These are phyloP conservation scores for Alectoria sarmentosa DNA, from an alignment of 495 filamentous ascomycete species.

Conservation along the genomic window DNA sequence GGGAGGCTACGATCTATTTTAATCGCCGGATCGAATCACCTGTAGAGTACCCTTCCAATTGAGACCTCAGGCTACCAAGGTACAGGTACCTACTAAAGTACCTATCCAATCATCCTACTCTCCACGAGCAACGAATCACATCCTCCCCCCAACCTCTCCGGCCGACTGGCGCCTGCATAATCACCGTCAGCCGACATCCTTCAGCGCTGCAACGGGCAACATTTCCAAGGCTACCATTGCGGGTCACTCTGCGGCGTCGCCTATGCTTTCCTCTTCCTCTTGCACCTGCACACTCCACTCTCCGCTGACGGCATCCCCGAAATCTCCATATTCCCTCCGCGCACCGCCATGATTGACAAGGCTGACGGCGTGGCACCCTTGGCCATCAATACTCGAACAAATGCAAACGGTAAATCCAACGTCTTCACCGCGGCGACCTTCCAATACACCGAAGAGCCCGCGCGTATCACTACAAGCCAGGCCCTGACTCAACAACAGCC, in stretches of 20 bases:
- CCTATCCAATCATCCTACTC: not conserved
- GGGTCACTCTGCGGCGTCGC: constrained; percentile 9
- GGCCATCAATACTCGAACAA: constrained; percentile 22
- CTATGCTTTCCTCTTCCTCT: constrained; percentile 10
- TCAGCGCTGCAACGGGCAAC: constrained; percentile 1
- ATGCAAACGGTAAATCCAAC: constrained; percentile 19
- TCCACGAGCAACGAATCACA: not conserved
- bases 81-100: too few relatives aligned
- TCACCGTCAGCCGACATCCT: constrained; percentile 10
- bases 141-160: not conserved
- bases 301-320: constrained; percentile 80
- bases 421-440: constrained; percentile 36
- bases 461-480: constrained; percentile 29
- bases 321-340: constrained; percentile 38
- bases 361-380: constrained; percentile 17
- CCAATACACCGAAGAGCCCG: constrained; percentile 41
- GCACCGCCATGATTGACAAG: constrained; percentile 20
- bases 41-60: not conserved
- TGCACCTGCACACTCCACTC: constrained; percentile 11
- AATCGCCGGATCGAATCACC: constrained; percentile 3
- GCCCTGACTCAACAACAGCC: constrained; percentile 14
- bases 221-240: constrained; percentile 4
- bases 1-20: not conserved
- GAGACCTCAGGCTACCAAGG: not conserved
- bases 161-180: not conserved